Evolutionary conservation across 2,329 filamentous ascomycete genomes (phyloP).

Genomic region (Periconia sp.): DNA sequence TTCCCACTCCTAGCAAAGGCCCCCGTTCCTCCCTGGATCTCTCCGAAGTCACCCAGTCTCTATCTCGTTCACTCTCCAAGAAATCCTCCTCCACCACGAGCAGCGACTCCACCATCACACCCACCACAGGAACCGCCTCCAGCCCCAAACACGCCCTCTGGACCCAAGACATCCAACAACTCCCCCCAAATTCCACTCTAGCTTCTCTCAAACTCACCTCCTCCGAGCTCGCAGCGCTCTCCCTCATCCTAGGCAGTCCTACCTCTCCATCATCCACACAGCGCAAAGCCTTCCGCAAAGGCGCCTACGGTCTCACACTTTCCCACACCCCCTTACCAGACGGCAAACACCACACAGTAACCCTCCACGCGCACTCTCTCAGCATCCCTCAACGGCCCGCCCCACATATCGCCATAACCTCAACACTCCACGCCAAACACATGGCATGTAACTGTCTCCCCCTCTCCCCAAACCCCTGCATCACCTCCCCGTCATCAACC

Average conservation of each 20-base stretch:
- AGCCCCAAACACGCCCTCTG: conserved; percentile 17
- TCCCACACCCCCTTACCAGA: conserved; percentile 7
- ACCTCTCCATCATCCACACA: neutral
- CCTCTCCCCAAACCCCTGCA: conserved; percentile 13
- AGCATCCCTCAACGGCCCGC: conserved; percentile 24
- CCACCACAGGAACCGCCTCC: conserved; percentile 6
- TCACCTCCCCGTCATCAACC: conserved; percentile 28
- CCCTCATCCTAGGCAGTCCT: conserved; percentile 30
- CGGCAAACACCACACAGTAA: conserved; percentile 19
- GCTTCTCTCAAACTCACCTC: conserved; percentile 20
- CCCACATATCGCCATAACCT: conserved; percentile 23
- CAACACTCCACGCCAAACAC: conserved; percentile 37
- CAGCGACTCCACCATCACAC: conserved; percentile 1
- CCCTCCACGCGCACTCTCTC: conserved; percentile 25
- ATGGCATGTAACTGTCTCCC: conserved; percentile 34
- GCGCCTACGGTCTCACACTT: conserved; percentile 34
- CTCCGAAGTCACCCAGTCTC: conserved; percentile 5
- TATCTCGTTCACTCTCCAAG: conserved; percentile 11
- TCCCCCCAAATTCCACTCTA: conserved; percentile 15
- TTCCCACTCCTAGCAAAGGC: neutral
- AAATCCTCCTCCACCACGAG: conserved; percentile 1
- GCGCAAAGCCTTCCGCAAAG: conserved; percentile 7
- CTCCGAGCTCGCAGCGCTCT: conserved; percentile 29
- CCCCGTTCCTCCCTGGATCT: conserved; percentile 16
- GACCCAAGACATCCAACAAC: conserved; percentile 27